Evolutionary conservation across 306 rosid species (phyloP), one percentile per base, ranked within the genome.

Genomic region (Prunus dulcis): DNA sequence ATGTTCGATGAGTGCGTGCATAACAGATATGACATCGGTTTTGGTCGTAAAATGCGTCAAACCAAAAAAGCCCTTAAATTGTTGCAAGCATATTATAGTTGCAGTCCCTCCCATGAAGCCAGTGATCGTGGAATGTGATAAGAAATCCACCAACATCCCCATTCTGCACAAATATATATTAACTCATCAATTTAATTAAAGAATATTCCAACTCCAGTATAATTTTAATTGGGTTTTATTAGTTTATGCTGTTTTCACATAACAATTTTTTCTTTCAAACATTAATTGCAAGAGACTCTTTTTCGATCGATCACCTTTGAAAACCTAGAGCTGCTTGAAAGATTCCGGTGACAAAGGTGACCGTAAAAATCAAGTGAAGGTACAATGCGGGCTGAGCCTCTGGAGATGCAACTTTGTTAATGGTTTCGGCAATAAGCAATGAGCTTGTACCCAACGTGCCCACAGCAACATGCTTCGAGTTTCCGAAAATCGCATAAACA

Each of bases 31-130:
- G 56, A 86, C 73, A 78, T 87, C 85, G 9, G 94, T 88, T 78
- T 90, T 85, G 43, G 81, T 58, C 4, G 97, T 85, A 53, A 94
- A 93, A 73, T 70, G 82, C 23, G 11, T 78, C 86, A 94, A 32
- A 14, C 97, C 97, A n/a, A 94, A 77, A 0, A 94, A 15, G 19
- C 97, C 96, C 84, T 86, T 94, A 1, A 94, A 72, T 64, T 94
- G 97, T 76, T 89, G 91, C 20, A 87, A 80, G 79, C 74, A 85
- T 20, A 94, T 91, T 38, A 91, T 83, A 3, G 78, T 50, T 14
- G 98, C 94, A 1, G 97, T 94, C 2, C 98, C 98, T 73, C 87
- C 90, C 97, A 94, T 91, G 73, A 94, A 90, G 12, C 97, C 98
- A 55, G 88, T 81, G 64, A 94, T 90, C 47, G 97, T 91, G 19